These are phyloP conservation scores for Apiotrichum laibachii DNA, from an alignment of 1,284 basidiomycete genomes.

Conservation along the genomic window DNA sequence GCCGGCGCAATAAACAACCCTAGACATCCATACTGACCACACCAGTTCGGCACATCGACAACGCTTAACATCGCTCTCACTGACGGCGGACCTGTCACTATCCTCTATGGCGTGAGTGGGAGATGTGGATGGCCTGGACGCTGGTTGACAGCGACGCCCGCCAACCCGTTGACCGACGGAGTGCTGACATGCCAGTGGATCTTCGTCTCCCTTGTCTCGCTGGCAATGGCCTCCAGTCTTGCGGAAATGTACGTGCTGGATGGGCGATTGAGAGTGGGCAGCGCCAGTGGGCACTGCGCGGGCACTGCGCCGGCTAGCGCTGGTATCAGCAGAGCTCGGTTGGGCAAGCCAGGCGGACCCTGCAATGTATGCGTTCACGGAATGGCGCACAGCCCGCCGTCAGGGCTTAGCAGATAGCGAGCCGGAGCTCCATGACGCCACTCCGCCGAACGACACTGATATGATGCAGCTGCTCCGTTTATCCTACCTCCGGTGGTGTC, in stretches of 20 bases:
- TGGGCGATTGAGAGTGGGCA: neutral
- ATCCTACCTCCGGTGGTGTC: conserved; percentile 54
- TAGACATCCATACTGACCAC: conserved; percentile 13
- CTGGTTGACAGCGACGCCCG: conserved; percentile 1
- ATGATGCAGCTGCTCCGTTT: conserved; percentile 49
- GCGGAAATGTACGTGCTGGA: conserved; percentile 50
- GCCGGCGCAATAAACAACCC: too few relatives aligned
- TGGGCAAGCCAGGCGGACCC: neutral
- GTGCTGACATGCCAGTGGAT: conserved; percentile 42
- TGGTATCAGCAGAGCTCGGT: too few relatives aligned
- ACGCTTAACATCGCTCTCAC: conserved; percentile 52
- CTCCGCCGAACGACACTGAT: neutral
- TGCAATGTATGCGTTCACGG: neutral
- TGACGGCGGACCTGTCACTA: conserved; percentile 52
- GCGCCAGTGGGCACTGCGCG: neutral
- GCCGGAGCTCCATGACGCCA: too few relatives aligned
- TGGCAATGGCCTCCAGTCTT: conserved; percentile 52
- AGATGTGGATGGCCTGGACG: neutral
- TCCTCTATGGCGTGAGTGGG: conserved; percentile 48
- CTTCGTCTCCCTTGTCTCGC: conserved; percentile 53
- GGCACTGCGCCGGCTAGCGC: too few relatives aligned
- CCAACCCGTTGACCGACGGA: too few relatives aligned
- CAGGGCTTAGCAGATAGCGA: neutral
- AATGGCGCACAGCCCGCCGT: too few relatives aligned
- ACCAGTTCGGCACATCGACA: conserved; percentile 47